Conservation (phyloP, 352 stramenopile genomes). For the Globisporangium parvum region DNA sequence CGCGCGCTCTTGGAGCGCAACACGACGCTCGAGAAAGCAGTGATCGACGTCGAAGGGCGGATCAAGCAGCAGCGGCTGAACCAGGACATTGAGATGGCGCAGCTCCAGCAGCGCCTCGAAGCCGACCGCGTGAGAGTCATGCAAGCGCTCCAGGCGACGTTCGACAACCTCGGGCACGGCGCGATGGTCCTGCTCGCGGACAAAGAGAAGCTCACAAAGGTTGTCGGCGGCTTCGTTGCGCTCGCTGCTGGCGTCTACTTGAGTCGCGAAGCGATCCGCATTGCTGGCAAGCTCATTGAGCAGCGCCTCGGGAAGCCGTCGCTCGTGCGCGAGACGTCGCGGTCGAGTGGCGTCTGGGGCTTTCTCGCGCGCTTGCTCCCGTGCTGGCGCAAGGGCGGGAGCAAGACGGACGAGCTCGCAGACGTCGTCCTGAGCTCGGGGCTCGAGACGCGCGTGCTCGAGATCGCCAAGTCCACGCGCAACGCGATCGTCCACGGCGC, state of each 20-base stretch:
- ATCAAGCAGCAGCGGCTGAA: conserved; percentile 68
- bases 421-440: conserved; percentile 51
- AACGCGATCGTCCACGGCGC: conserved; percentile 57
- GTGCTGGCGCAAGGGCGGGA: conserved; percentile 19
- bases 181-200: conserved; percentile 46
- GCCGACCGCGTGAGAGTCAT: conserved; percentile 61
- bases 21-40: conserved; percentile 52
- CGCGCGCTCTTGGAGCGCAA: conserved; percentile 51
- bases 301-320: conserved; percentile 65
- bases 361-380: conserved; percentile 25
- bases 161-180: conserved; percentile 64
- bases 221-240: conserved; percentile 50
- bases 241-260: conserved; percentile 55
- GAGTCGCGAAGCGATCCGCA: conserved; percentile 53
- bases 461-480: conserved; percentile 53
- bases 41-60: conserved; percentile 54
- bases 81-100: conserved; percentile 66
- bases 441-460: conserved; percentile 56
- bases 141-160: conserved; percentile 55
- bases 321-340: conserved; percentile 64
- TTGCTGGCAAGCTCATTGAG: conserved; percentile 52
- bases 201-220: conserved; percentile 51
- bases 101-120: conserved; percentile 52
- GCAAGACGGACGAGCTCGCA: conserved; percentile 32
- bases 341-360: conserved; percentile 36